These are phyloP conservation scores for Peronospora belbahrii DNA, from an alignment of 352 stramenopile species.

Conservation along the genomic window DNA sequence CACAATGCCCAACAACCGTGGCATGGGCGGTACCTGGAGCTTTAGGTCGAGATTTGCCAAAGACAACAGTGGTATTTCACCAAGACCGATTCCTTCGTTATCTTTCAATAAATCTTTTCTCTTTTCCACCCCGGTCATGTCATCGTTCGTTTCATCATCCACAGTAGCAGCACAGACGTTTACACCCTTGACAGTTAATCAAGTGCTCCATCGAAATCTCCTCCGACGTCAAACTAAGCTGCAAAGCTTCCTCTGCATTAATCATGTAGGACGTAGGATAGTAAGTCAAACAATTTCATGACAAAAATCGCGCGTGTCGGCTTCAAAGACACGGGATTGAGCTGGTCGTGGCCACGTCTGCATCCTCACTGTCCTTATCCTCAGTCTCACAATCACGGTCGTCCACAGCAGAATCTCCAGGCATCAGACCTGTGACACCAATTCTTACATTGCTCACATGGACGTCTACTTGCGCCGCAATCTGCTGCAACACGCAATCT, in stretches of 20 bases:
- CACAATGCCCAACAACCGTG: slow-evolving; percentile 48
- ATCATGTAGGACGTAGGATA: slow-evolving; percentile 42
- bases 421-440: slow-evolving; percentile 25
- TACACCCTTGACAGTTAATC: slow-evolving; percentile 41
- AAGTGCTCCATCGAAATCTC: slow-evolving; percentile 45
- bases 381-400: slow-evolving; percentile 20
- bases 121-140: slow-evolving; percentile 12
- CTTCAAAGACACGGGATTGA: slow-evolving; percentile 19
- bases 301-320: slow-evolving; percentile 32
- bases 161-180: slow-evolving; percentile 35
- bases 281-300: slow-evolving; percentile 31
- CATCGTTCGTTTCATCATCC: slow-evolving; percentile 10
- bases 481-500: slow-evolving; percentile 49
- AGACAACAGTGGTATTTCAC: slow-evolving; percentile 28
- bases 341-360: slow-evolving; percentile 14
- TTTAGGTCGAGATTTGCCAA: slow-evolving; percentile 38
- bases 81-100: slow-evolving; percentile 13
- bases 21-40: slow-evolving; percentile 46
- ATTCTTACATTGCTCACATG: slow-evolving; percentile 40
- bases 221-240: slow-evolving; percentile 40
- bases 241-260: slow-evolving; percentile 32
- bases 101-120: slow-evolving; percentile 23
- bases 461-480: slow-evolving; percentile 54
- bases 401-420: slow-evolving; percentile 18
- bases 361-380: slow-evolving; percentile 20